Conservation (phyloP, 2,329 filamentous ascomycete genomes). For the Fusarium sp. region DNA sequence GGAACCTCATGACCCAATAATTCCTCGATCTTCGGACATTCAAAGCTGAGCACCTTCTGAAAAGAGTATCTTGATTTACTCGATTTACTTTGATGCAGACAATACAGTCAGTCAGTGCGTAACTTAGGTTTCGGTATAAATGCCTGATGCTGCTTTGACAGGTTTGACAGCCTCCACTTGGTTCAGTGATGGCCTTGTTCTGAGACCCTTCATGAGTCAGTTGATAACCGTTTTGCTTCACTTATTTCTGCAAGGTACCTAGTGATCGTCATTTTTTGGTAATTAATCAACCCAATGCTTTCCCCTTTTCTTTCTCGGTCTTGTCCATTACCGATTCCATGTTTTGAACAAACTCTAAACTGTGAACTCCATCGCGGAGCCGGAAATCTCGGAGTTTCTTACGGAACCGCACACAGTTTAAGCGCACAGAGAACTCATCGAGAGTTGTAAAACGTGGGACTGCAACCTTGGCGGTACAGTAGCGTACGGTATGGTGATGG, state of each 20-base stretch:
- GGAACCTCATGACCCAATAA: neutral
- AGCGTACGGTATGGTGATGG: neutral
- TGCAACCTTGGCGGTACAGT: constrained; percentile 17
- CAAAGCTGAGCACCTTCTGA: neutral
- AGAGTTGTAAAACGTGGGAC: constrained; percentile 19
- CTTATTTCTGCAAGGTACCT: neutral
- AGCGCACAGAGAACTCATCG: constrained; percentile 15
- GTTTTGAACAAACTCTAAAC: constrained; percentile 27
- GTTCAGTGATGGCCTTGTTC: constrained; percentile 5
- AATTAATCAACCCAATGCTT: neutral
- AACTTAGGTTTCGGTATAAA: neutral
- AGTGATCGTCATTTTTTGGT: constrained; percentile 2
- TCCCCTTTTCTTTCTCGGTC: neutral
- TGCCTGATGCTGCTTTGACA: constrained; percentile 3
- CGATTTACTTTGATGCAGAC: neutral
- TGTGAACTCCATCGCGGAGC: constrained; percentile 11
- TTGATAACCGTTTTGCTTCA: neutral
- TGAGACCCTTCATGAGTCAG: neutral
- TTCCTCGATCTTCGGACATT: neutral
- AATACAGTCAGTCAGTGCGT: neutral
- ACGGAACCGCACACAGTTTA: constrained; percentile 14
- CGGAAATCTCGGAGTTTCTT: constrained; percentile 2
- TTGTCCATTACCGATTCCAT: constrained; percentile 7
- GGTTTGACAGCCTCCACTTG: constrained; percentile 13
- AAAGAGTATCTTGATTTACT: neutral